phyloP scores from a whole-genome alignment of 139 green algal genomes.

The Spirogloea muscicola region DNA sequence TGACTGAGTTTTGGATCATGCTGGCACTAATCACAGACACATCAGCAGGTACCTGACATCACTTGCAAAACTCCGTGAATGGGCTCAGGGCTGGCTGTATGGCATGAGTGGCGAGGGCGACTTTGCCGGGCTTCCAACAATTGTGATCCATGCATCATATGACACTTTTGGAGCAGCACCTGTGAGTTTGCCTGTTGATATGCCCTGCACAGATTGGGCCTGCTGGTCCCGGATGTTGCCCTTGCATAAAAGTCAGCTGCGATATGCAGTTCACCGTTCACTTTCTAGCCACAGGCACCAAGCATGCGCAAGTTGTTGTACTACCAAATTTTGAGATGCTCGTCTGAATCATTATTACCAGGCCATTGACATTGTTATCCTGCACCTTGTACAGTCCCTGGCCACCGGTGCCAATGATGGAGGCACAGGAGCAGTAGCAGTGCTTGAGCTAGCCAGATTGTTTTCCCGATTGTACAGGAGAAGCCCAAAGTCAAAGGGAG shows the following conservation, averaged over 20 bases:
- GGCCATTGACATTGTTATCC: not conserved
- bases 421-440: slow-evolving; percentile 33
- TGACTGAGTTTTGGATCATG: not conserved
- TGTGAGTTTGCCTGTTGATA: not conserved
- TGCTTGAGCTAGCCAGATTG: slow-evolving; percentile 37
- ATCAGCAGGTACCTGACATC: too few species aligned
- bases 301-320: slow-evolving; percentile 1
- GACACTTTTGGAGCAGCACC: slow-evolving; percentile 44
- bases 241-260: too few species aligned
- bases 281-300: not conserved
- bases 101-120: slow-evolving; percentile 11
- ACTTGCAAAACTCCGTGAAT: not conserved
- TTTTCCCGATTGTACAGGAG: slow-evolving; percentile 39
- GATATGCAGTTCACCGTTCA: too few species aligned
- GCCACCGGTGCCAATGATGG: slow-evolving; percentile 5
- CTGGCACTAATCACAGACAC: too few species aligned
- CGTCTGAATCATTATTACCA: not conserved
- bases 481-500: not conserved
- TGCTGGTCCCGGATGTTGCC: not conserved
- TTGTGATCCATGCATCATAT: slow-evolving; percentile 39
- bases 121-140: slow-evolving; percentile 19
- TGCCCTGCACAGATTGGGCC: not conserved
- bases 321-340: not conserved
- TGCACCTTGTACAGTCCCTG: slow-evolving; percentile 7
- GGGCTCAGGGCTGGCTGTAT: slow-evolving; percentile 17